Evolutionary conservation across 1,139 yeast genomes (phyloP), one percentile per base, ranked within the genome.

Genomic region (Blastobotrys aristatus): DNA sequence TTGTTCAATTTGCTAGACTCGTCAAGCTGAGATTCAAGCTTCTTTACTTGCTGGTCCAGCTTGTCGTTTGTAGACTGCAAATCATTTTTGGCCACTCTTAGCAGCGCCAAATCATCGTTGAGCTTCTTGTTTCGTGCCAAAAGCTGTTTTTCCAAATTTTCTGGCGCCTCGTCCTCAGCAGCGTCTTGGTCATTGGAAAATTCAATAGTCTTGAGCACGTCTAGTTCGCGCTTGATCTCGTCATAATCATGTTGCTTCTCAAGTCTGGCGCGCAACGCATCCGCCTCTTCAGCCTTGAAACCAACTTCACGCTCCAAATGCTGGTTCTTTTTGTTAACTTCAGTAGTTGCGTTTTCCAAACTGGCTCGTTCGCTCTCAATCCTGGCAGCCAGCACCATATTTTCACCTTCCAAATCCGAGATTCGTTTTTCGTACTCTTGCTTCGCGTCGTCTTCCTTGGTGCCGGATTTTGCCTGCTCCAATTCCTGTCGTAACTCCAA

Each of bases 171-270:
- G 31, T 44, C 37, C 11, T 45, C 49, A 17, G 36, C 49, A 1
- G 44, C 51, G 2, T 60, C 66, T 22, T 63, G 68, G 21, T 63
- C 72, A n/a, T 44, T 48, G n/a, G 81, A 92, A 67, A 85, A 84
- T 60, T 86, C 89, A 36, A 87, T 82, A 53, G 81, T 82, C 60
- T 86, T 81, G 52, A 90, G 65, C 24, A 88, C 76, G 18, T 74
- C 76, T 51, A 89, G 69, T 60, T 89, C 96, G 44, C 77, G 76
- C 63, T 86, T 88, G 44, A 89, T 65, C 54, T 85, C 88, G 47
- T 84, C 89, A 64, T 90, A 89, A 61, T 83, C 90, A 58, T 85
- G 89, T 65, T 86, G 77, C 13, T 76, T 71, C 54, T 86, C 94
- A 57, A 89, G 69, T 53, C 81, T 74, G 8, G 67, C 63, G 57